Percentiles rank a stretch among this genome's conserved stretches.
Conservation (phyloP, 352 stramenopile species). For the Pythium plurisporium region DNA sequence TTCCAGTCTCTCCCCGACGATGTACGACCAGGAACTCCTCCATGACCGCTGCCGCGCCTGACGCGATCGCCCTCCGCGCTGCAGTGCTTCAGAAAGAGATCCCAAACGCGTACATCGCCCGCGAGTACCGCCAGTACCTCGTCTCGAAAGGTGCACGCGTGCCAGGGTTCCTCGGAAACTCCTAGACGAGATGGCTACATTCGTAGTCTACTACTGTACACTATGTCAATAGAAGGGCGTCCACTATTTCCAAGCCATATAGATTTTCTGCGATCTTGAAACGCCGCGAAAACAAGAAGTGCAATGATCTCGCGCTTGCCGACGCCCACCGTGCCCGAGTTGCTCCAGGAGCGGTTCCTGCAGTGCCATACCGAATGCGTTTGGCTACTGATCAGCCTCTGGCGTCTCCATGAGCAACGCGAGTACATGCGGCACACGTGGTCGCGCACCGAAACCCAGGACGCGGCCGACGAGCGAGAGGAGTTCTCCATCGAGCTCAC, state of each 20-base stretch:
- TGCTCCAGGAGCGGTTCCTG: background rate
- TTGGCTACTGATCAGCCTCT: slow-evolving; percentile 15
- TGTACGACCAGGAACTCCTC: background rate
- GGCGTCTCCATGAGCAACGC: slow-evolving; percentile 12
- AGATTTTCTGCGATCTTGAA: slow-evolving; percentile 25
- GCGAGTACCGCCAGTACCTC: slow-evolving; percentile 52
- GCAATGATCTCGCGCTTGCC: background rate
- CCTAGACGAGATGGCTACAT: slow-evolving; percentile 16
- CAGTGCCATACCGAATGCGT: slow-evolving; percentile 11
- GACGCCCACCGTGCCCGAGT: background rate
- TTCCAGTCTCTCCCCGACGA: too few relatives aligned
- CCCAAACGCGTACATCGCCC: slow-evolving; percentile 49
- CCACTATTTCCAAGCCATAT: background rate
- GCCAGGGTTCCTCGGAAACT: slow-evolving; percentile 36
- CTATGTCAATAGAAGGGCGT: slow-evolving; percentile 3
- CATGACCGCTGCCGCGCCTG: background rate
- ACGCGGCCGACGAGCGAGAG: slow-evolving; percentile 5
- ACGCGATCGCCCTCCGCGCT: slow-evolving; percentile 17
- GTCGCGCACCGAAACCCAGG: background rate
- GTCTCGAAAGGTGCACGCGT: slow-evolving; percentile 29
- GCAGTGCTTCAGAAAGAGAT: slow-evolving; percentile 28
- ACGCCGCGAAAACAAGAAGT: background rate
- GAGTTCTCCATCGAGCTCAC: slow-evolving; percentile 24
- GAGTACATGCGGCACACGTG: background rate
- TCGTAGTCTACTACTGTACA: background rate